These are phyloP conservation scores for Chytriomyces sp. DNA, from an alignment of 192 early-diverging fungal species.

Conservation along the genomic window DNA sequence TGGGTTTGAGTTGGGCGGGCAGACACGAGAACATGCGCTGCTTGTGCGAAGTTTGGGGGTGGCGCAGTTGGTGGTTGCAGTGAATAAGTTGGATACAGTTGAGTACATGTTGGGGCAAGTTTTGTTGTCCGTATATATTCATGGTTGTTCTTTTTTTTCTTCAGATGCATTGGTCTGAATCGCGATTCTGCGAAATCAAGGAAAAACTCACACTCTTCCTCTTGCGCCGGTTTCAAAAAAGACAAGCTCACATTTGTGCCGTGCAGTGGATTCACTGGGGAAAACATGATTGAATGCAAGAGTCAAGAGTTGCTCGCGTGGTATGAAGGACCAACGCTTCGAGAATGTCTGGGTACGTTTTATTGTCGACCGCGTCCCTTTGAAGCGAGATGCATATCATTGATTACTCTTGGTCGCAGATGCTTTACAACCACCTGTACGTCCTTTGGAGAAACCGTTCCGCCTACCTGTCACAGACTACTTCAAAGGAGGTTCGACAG, in stretches of 20 bases:
- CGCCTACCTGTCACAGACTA: conserved; percentile 86
- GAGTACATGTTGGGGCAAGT: not conserved
- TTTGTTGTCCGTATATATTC: conserved; percentile 18
- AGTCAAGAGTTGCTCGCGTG: conserved; percentile 60
- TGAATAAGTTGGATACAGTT: conserved; percentile 95
- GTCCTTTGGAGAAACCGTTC: conserved; percentile 81
- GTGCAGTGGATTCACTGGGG: conserved; percentile 87
- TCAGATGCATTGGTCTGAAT: conserved; percentile 79
- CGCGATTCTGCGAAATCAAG: conserved; percentile 78
- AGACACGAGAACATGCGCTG: conserved; percentile 95
- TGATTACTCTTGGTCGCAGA: conserved; percentile 53
- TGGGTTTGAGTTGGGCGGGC: conserved; percentile 92
- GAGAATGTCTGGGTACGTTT: conserved; percentile 74
- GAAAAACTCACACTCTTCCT: conserved; percentile 74
- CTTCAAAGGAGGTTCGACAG: conserved; percentile 79
- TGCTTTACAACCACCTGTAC: conserved; percentile 72
- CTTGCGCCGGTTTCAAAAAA: conserved; percentile 76
- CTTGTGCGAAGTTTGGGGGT: conserved; percentile 92
- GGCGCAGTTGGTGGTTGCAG: conserved; percentile 85
- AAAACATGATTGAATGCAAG: conserved; percentile 72
- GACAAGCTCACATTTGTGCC: conserved; percentile 83
- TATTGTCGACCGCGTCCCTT: conserved; percentile 1
- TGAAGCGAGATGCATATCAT: not conserved
- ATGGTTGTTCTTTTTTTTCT: conserved; percentile 7
- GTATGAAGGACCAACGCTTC: conserved; percentile 82